Evolutionary conservation across 768 basidiomycete species (phyloP).

Genomic region (Holtermannia corniformis): DNA sequence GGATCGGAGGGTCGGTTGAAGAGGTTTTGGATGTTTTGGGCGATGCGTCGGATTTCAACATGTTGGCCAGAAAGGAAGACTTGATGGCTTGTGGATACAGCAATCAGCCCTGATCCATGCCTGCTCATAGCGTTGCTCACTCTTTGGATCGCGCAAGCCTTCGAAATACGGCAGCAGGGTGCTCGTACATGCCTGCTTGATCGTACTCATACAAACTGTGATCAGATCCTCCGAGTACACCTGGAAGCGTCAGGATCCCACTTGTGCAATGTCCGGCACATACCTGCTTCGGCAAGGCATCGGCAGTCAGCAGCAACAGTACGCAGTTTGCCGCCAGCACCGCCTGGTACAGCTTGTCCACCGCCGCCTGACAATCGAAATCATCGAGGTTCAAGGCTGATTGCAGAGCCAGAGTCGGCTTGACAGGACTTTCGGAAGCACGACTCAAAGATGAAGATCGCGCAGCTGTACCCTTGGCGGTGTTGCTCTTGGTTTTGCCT

Average conservation of each 20-base stretch:
- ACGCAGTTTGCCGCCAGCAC: constrained; percentile 76
- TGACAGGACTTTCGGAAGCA: no score
- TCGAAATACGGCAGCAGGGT: constrained; percentile 77
- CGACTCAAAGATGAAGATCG: no score
- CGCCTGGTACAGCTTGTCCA: constrained; percentile 50
- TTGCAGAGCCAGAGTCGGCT: constrained; percentile 34
- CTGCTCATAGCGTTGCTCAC: constrained; percentile 1
- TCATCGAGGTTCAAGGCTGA: constrained; percentile 13
- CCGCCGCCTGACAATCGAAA: constrained; percentile 44
- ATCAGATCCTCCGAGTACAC: constrained; percentile 93
- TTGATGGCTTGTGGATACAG: constrained; percentile 22
- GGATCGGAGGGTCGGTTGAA: constrained; percentile 20
- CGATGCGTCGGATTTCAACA: constrained; percentile 15
- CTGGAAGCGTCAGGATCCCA: constrained; percentile 42
- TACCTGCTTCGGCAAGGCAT: constrained; percentile 78
- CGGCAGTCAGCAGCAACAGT: constrained; percentile 65
- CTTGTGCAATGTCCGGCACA: constrained; percentile 17
- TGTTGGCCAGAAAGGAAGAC: constrained; percentile 19
- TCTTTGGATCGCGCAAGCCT: constrained; percentile 45
- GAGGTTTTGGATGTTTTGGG: constrained; percentile 5
- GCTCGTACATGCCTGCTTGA: constrained; percentile 71
- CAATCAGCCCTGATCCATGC: background rate
- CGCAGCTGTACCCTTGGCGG: constrained; percentile 12
- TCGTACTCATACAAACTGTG: constrained; percentile 59
- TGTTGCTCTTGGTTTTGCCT: constrained; percentile 45